Conservation (phyloP, 495 filamentous ascomycete species). For the Penicillium dipodomyicola region DNA sequence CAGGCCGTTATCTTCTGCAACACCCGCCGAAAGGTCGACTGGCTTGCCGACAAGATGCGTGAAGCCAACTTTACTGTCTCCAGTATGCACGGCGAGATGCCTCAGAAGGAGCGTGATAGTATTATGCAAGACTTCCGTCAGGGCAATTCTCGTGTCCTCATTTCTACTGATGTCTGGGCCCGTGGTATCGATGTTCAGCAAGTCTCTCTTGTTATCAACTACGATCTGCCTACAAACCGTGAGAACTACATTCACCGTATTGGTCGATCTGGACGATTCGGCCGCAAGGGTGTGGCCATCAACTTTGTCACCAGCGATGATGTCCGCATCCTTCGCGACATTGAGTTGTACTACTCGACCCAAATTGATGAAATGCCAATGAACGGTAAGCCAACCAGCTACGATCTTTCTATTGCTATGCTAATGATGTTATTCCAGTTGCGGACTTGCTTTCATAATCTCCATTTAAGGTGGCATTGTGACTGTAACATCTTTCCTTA, state of each 20-base stretch:
- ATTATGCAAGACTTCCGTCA: conserved; percentile 99
- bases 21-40: conserved; percentile 98
- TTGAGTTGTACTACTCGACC: conserved; percentile 95
- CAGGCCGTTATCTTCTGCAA: conserved; percentile 99
- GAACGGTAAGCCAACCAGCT: conserved; percentile 57
- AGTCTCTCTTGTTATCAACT: conserved; percentile 99
- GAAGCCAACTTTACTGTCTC: conserved; percentile 98
- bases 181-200: conserved; percentile 99
- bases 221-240: conserved; percentile 96
- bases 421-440: conserved; percentile 28
- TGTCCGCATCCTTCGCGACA: conserved; percentile 95
- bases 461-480: background rate
- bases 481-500: conserved; percentile 7
- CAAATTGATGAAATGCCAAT: conserved; percentile 99
- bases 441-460: conserved; percentile 48
- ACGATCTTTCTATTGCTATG: background rate
- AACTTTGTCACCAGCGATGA: conserved; percentile 99
- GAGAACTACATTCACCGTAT: conserved; percentile 99
- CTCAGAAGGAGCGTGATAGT: conserved; percentile 91
- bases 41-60: conserved; percentile 98
- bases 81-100: conserved; percentile 99
- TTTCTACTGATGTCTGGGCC: conserved; percentile 95
- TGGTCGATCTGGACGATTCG: conserved; percentile 92
- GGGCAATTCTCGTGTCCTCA: conserved; percentile 94
- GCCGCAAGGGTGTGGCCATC: conserved; percentile 97